Base-by-base conservation (phyloP, 2,329 filamentous ascomycete species). In the Leptosphaerulina australis region DNA sequence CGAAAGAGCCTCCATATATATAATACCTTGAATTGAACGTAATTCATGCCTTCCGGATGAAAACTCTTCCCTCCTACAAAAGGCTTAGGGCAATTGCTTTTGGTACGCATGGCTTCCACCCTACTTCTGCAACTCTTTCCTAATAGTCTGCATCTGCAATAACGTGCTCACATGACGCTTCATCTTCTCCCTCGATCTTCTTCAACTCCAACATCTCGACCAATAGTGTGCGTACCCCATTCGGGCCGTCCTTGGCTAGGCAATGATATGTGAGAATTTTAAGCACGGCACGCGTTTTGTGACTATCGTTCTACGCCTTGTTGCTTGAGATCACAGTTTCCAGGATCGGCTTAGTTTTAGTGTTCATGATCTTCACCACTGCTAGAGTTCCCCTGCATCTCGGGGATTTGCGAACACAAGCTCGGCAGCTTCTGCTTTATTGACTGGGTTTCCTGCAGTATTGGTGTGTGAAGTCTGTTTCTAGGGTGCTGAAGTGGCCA, bases 401-500 rank as follows among this genome's bases (percentile, higher is more conserved):
- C n/a, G n/a, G n/a, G n/a, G n/a, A n/a, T n/a, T n/a, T n/a, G n/a
- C n/a, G n/a, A n/a, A 35, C 4, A 10, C 7, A 22, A 21, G 17
- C 5, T 3, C 15, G 12, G 15, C 8, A 12, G 20, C 8, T n/a
- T 10, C 5, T 18, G 5, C 1, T 28, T 51, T 37, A 51, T 46
- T 46, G 48, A 29, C 48, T 51, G 35, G 33, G 41, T 24, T 53
- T 56, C n/a, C 60, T 53, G 38, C 58, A 58, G 47, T 55, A 70
- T 10, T 43, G 41, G 18, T 58, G 49, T 2, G 67, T 70, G 37
- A 67, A 70, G 43, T 70, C 67, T 6, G 67, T 70, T 48, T 70
- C 66, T 20, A 69, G 56, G 5, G 48, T 43, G 1, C 49, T 46
- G 43, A 54, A 55, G 22, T 51, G 39, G 17, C 50, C 26, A 7